These are phyloP conservation scores for Echium plantagineum DNA, from an alignment of 257 asterid genomes.

Conservation along the genomic window DNA sequence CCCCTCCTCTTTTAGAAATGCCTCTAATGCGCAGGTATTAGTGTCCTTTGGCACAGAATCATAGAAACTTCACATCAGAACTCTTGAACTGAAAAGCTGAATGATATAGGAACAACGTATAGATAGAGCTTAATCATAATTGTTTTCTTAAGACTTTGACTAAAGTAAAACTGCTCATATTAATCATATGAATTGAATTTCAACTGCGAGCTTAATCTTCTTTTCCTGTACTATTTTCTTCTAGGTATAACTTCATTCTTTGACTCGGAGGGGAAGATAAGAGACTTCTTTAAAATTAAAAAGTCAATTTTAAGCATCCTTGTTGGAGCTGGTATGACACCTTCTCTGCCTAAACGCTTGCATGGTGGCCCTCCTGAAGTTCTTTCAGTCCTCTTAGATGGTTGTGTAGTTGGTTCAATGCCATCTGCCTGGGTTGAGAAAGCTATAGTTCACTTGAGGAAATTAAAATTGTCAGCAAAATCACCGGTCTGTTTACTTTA, in stretches of 20 bases:
- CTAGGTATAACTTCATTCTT: slow-evolving; percentile 83
- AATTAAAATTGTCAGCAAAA: slow-evolving; percentile 57
- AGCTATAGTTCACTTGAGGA: slow-evolving; percentile 59
- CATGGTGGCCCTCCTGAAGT: slow-evolving; percentile 88
- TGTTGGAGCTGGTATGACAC: slow-evolving; percentile 67
- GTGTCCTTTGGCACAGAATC: not conserved
- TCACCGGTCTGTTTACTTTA: slow-evolving; percentile 41
- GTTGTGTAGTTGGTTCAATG: slow-evolving; percentile 74
- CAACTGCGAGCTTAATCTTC: not conserved
- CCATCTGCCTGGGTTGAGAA: slow-evolving; percentile 49
- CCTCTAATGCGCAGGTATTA: not conserved
- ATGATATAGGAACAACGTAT: no score
- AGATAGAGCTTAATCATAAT: not conserved
- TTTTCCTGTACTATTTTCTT: slow-evolving; percentile 5
- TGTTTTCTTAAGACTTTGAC: no score
- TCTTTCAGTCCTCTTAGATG: slow-evolving; percentile 82
- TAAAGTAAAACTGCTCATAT: not conserved
- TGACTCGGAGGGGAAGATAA: slow-evolving; percentile 56
- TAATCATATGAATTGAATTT: not conserved
- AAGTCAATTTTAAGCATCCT: slow-evolving; percentile 43
- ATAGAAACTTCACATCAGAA: no score
- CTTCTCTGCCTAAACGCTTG: slow-evolving; percentile 58
- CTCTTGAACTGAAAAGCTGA: not conserved
- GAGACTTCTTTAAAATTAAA: slow-evolving; percentile 57
- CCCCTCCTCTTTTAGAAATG: not conserved